These are phyloP conservation scores for Alternaria panax DNA, from an alignment of 2,329 filamentous ascomycete species.

Conservation along the genomic window DNA sequence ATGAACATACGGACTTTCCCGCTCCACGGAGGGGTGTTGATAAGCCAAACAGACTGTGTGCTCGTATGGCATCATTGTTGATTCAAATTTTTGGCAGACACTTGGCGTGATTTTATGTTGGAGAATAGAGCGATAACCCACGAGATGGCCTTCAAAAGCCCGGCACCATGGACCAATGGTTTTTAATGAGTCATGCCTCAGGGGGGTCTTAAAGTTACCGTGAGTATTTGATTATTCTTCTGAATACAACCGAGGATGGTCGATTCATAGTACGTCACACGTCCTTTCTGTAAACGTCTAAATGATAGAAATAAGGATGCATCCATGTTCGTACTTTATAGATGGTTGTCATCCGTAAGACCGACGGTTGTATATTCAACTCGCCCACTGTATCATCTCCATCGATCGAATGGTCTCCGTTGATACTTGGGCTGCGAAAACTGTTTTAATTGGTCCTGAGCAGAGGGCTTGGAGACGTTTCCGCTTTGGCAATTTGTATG, in stretches of 20 bases:
- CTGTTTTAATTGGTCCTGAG: background rate
- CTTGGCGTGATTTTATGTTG: background rate
- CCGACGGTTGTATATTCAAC: background rate
- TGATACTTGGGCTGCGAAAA: background rate
- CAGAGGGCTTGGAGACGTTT: background rate
- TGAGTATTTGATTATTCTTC: background rate
- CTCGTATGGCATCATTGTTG: background rate
- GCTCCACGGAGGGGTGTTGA: background rate
- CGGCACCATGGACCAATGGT: background rate
- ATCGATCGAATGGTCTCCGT: background rate
- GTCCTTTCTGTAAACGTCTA: background rate
- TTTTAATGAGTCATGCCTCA: background rate
- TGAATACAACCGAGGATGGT: background rate
- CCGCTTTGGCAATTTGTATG: background rate
- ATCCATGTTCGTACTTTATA: background rate
- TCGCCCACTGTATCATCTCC: background rate
- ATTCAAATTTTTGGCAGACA: background rate
- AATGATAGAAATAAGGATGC: too few relatives aligned
- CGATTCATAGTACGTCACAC: background rate
- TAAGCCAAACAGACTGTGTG: background rate
- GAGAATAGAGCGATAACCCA: background rate
- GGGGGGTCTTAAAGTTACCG: background rate
- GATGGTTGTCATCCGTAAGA: background rate
- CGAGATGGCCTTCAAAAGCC: background rate
- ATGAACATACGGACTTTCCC: background rate